Base-by-base conservation (phyloP, 495 filamentous ascomycete genomes). In the Aspergillus homomorphus region DNA sequence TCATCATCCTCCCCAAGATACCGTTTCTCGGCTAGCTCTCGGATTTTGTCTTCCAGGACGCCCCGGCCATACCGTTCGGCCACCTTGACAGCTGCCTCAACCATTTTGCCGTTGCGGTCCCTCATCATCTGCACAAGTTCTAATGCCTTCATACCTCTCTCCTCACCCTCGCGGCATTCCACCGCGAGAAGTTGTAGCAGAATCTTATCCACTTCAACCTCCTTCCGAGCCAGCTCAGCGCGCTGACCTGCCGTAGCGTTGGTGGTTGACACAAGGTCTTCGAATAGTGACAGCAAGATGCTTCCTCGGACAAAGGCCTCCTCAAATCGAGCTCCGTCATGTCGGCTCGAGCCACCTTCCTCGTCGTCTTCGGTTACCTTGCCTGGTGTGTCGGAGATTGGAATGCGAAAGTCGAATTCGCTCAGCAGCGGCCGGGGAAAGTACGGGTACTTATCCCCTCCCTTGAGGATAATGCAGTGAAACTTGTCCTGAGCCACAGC, bases 381-480 rank as follows among this genome's bases (percentile, higher is more conserved):
- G 16, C 63, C 73, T 5, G 71, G 62, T 48, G 75, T 73, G 2
- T 81, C 83, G 6, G 86, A 84, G 43, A 96, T 75, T 1, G 94
- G 94, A 21, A 98, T 83, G 46, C 85, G 81, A 76, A 98, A 96
- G 43, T 93, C 91, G 66, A 98, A 98, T 72, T 98, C 94, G 58
- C 84, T 89, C 41, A 98, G 88, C 44, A 97, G 75, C 0, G 94
- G 92, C 5, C 91, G 87, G 0, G 94, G 94, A 76, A 97, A 98
- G 77, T 96, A 96, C 3, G 94, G 94, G 69, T 97, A 85, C 66
- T 87, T 81, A 65, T 98, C 95, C 14, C 87, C 89, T 55, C 94
- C 94, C 73, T 98, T 98, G 63, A 98, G 87, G 63, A 98, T 98
- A 72, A 98, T 96, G 73, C 95, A 98, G 76, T 98, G 92, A 72